phyloP scores from a whole-genome alignment of 164 flowering plant genomes.

The Piper betle region DNA sequence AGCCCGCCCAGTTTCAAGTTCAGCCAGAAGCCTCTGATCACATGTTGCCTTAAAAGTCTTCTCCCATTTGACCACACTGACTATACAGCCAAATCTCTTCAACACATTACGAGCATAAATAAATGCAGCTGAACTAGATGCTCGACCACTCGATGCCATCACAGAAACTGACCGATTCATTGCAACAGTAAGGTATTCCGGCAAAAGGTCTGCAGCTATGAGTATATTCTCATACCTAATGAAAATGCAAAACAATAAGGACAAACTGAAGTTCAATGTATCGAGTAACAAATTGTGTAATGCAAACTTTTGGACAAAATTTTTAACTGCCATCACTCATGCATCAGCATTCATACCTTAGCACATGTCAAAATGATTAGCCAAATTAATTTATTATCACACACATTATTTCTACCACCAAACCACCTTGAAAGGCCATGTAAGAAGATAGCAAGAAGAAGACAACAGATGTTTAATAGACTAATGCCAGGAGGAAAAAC shows the following conservation, averaged over 20 bases:
- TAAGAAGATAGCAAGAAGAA: too few species aligned
- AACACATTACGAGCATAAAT: slow-evolving; percentile 53
- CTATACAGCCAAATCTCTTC: slow-evolving; percentile 57
- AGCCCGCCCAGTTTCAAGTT: slow-evolving; percentile 70
- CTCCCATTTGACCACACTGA: slow-evolving; percentile 79
- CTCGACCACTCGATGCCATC: slow-evolving; percentile 56
- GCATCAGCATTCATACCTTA: too few species aligned
- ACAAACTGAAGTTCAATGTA: too few species aligned
- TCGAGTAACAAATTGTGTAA: too few species aligned
- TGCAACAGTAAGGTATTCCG: slow-evolving; percentile 55
- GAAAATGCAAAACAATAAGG: background rate
- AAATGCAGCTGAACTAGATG: slow-evolving; percentile 49
- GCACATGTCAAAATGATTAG: too few species aligned
- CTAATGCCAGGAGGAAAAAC: too few species aligned
- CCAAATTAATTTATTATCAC: too few species aligned
- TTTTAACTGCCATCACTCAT: too few species aligned
- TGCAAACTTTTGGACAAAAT: too few species aligned
- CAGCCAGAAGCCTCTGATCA: slow-evolving; percentile 74
- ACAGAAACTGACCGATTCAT: slow-evolving; percentile 50
- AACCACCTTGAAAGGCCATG: too few species aligned
- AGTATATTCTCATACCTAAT: slow-evolving; percentile 85
- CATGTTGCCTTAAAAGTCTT: slow-evolving; percentile 60
- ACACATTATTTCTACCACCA: too few species aligned
- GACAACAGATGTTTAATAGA: too few species aligned
- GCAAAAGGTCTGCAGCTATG: slow-evolving; percentile 67